Percentiles rank a stretch among this genome's conserved stretches.
phyloP scores from a whole-genome alignment of 2,329 filamentous ascomycete genomes.

The Aspergillus neotritici region DNA sequence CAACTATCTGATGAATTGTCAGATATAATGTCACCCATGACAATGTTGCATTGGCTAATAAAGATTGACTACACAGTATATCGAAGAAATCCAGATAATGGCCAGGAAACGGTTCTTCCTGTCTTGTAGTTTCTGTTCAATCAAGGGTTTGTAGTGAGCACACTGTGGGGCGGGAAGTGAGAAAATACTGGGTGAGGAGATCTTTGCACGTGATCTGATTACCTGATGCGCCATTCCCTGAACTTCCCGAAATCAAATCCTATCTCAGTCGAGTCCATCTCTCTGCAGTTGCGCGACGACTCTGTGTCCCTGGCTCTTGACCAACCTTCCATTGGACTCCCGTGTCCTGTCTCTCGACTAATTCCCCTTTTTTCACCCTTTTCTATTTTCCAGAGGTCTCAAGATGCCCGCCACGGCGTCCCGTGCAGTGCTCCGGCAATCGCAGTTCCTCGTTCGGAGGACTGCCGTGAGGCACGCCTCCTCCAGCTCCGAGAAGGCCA shows the following conservation, averaged over 20 bases:
- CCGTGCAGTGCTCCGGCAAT: conserved; percentile 44
- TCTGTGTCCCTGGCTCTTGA: conserved; percentile 24
- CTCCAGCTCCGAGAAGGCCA: conserved; percentile 43
- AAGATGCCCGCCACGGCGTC: conserved; percentile 42
- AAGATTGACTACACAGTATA: no score
- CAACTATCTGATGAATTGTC: no score
- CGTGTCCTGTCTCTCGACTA: conserved; percentile 27
- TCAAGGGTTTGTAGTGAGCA: no score
- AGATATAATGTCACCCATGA: no score
- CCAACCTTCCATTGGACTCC: conserved; percentile 37
- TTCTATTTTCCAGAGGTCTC: conserved; percentile 23
- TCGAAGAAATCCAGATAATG: no score
- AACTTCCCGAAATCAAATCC: conserved; percentile 39
- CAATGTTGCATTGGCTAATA: no score
- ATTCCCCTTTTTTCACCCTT: conserved; percentile 24
- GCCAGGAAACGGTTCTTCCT: no score
- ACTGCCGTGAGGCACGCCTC: conserved; percentile 44
- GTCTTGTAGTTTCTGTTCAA: no score
- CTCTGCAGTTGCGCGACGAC: conserved; percentile 30
- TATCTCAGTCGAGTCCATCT: conserved; percentile 29
- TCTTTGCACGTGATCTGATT: background rate
- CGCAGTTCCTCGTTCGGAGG: conserved; percentile 43
- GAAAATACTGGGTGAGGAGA: background rate
- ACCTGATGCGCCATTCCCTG: conserved; percentile 25
- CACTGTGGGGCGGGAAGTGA: no score